phyloP scores from a whole-genome alignment of 2,329 filamentous ascomycete genomes.

The Nigrospora sphaerica region DNA sequence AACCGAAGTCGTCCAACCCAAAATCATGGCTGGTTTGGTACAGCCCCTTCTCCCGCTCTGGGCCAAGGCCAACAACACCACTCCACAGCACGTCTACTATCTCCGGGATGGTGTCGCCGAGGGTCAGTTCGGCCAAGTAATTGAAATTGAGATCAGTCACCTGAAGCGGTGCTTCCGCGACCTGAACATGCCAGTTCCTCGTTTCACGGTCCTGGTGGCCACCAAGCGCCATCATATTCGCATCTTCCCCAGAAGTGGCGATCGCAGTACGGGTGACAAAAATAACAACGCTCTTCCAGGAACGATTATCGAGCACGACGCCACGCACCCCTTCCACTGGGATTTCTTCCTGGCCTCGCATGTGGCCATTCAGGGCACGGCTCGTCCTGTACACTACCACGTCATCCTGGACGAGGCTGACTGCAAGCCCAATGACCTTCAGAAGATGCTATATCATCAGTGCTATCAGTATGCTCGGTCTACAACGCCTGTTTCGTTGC shows the following conservation, averaged over 20 bases:
- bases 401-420: slow-evolving; percentile 77
- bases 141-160: slow-evolving; percentile 68
- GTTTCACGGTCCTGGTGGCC: slow-evolving; percentile 76
- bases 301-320: slow-evolving; percentile 77
- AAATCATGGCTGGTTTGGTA: slow-evolving; percentile 62
- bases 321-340: slow-evolving; percentile 86
- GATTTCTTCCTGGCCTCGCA: slow-evolving; percentile 69
- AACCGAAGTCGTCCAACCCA: slow-evolving; percentile 66
- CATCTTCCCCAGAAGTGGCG: slow-evolving; percentile 67
- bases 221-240: slow-evolving; percentile 93
- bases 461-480: slow-evolving; percentile 90
- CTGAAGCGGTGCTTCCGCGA: slow-evolving; percentile 56
- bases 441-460: slow-evolving; percentile 89
- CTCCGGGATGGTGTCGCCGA: slow-evolving; percentile 90
- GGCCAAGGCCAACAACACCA: slow-evolving; percentile 46
- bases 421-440: slow-evolving; percentile 60
- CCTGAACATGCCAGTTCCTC: slow-evolving; percentile 40
- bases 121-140: slow-evolving; percentile 73
- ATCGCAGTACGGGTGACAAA: slow-evolving; percentile 48
- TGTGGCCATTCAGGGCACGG: slow-evolving; percentile 83
- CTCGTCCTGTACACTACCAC: slow-evolving; percentile 87
- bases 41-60: slow-evolving; percentile 58
- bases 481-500: slow-evolving; percentile 84
- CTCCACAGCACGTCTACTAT: slow-evolving; percentile 75
- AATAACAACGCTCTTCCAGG: slow-evolving; percentile 82